A percentile compares a stretch with the other conserved stretches of the same genome.
Evolutionary conservation across 805 yeast genomes (phyloP).

Genomic region (Grigorovia yakushimaensis): DNA sequence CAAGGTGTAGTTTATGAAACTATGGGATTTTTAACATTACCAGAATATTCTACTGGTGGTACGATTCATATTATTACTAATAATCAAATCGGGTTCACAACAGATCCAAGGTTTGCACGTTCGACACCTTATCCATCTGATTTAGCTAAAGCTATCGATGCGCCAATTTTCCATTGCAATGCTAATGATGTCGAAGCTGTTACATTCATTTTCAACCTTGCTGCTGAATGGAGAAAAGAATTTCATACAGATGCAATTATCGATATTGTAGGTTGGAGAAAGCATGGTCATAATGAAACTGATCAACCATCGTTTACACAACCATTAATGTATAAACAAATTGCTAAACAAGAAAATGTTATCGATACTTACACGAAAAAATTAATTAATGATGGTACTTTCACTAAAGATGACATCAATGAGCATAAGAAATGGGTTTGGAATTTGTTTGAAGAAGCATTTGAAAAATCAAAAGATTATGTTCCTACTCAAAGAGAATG

Average conservation of each 20-base stretch:
- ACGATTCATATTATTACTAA: constrained; percentile 92
- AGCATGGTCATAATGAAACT: constrained; percentile 98
- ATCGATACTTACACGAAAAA: constrained; percentile 76
- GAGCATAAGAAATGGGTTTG: constrained; percentile 99
- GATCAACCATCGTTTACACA: constrained; percentile 99
- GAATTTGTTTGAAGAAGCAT: constrained; percentile 85
- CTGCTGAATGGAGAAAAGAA: constrained; percentile 97
- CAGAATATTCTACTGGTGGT: constrained; percentile 97
- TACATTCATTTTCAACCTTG: constrained; percentile 84
- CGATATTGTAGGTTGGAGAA: constrained; percentile 97
- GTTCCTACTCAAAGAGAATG: constrained; percentile 90
- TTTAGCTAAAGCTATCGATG: constrained; percentile 90
- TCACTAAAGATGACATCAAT: constrained; percentile 79
- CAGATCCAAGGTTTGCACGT: constrained; percentile 95
- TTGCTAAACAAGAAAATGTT: constrained; percentile 82
- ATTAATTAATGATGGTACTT: constrained; percentile 77
- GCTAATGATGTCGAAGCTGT: constrained; percentile 96
- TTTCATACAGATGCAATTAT: constrained; percentile 95
- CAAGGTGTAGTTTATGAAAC: constrained; percentile 99
- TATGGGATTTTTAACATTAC: constrained; percentile 85
- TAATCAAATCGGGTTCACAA: constrained; percentile 98
- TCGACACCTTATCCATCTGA: constrained; percentile 98
- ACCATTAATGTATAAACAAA: constrained; percentile 91
- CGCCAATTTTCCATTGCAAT: constrained; percentile 98
- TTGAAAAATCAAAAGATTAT: constrained; percentile 79